Evolutionary conservation across 148 eudicot species (phyloP).

Genomic region (Silene uniflora): DNA sequence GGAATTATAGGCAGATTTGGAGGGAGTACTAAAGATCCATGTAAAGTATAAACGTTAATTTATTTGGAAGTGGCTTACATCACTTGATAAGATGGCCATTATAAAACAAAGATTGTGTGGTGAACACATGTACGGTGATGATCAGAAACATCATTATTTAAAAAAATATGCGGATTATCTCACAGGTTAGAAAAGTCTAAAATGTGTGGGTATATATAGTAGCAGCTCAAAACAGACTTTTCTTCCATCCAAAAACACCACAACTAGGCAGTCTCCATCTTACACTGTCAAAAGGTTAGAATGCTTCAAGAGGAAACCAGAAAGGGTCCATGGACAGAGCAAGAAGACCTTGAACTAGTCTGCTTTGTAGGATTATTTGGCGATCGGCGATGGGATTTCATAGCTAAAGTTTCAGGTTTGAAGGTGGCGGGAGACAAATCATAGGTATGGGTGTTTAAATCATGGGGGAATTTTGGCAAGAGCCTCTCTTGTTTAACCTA

Average conservation of each 20-base stretch:
- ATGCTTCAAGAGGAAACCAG: conserved; percentile 54
- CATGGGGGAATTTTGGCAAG: conserved; percentile 31
- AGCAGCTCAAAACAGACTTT: conserved; percentile 22
- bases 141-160: conserved; percentile 32
- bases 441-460: conserved; percentile 69
- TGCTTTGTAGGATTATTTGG: conserved; percentile 90
- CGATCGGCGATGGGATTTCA: too few species aligned
- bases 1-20: too few species aligned
- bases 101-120: conserved; percentile 31
- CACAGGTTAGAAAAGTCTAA: conserved; percentile 28
- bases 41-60: conserved; percentile 16
- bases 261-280: conserved; percentile 8
- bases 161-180: conserved; percentile 28
- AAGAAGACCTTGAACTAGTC: conserved; percentile 77
- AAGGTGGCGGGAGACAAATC: conserved; percentile 98
- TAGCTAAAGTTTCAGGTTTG: too few species aligned
- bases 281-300: conserved; percentile 13
- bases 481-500: conserved; percentile 31
- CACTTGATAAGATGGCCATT: conserved; percentile 45
- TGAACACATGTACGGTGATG: conserved; percentile 56
- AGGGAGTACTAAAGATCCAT: too few species aligned
- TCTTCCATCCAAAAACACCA: conserved; percentile 20
- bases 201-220: conserved; percentile 30
- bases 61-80: conserved; percentile 50
- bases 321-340: conserved; percentile 96